Conservation (phyloP, 805 yeast genomes). For the Saccharomyces mikatae region DNA sequence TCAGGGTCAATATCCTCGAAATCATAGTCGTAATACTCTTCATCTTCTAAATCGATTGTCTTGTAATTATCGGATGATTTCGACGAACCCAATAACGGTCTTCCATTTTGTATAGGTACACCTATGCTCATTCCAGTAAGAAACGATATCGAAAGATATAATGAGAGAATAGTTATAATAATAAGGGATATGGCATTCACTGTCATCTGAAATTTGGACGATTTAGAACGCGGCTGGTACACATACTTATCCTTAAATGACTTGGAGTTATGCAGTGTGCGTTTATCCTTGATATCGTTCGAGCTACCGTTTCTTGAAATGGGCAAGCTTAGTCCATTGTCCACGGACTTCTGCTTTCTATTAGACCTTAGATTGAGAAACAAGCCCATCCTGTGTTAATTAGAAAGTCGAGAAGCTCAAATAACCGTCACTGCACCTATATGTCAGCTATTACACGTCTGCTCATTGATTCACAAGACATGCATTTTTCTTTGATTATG, state of each 20-base stretch:
- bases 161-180: not conserved
- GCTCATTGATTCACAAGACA: not conserved
- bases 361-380: not conserved
- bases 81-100: not conserved
- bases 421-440: not conserved
- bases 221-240: not conserved
- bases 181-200: not conserved
- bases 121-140: not conserved
- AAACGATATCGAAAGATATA: not conserved
- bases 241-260: not conserved
- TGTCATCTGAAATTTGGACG: not conserved
- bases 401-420: not conserved
- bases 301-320: not conserved
- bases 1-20: slow-evolving; percentile 30
- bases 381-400: not conserved
- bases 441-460: not conserved
- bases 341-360: not conserved
- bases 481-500: not conserved
- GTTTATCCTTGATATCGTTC: not conserved
- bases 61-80: slow-evolving; percentile 2
- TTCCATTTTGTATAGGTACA: not conserved
- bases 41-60: slow-evolving; percentile 18
- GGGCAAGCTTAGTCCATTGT: not conserved
- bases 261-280: not conserved
- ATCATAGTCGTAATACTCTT: slow-evolving; percentile 30